phyloP scores from a whole-genome alignment of 2,329 filamentous ascomycete genomes.

The Metarhizium sp. region DNA sequence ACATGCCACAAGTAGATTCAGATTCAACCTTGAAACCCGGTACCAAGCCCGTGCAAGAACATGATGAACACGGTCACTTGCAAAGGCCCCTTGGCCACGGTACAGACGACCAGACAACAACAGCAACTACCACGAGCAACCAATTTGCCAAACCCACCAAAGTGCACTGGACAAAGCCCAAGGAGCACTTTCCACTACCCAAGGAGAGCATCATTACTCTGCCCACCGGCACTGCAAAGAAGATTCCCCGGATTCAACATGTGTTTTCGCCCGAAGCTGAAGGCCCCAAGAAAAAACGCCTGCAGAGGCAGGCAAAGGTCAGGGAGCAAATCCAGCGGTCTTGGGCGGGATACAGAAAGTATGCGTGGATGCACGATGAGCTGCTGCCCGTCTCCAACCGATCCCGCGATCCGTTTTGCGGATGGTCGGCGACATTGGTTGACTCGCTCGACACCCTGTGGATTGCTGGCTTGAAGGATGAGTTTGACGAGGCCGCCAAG shows the following conservation, averaged over 20 bases:
- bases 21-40: no score
- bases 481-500: constrained; percentile 70
- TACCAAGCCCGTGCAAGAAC: no score
- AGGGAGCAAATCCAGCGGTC: constrained; percentile 66
- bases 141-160: constrained; percentile 8
- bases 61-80: background rate
- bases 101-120: constrained; percentile 4
- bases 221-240: constrained; percentile 59
- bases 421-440: constrained; percentile 82
- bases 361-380: constrained; percentile 84
- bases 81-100: constrained; percentile 17
- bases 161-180: constrained; percentile 64
- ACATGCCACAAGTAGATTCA: no score
- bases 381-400: constrained; percentile 60
- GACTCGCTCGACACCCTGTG: constrained; percentile 76
- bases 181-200: constrained; percentile 70
- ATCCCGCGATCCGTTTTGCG: constrained; percentile 74
- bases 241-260: constrained; percentile 70
- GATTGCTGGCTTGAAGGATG: constrained; percentile 72
- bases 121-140: background rate
- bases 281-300: constrained; percentile 49
- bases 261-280: constrained; percentile 58
- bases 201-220: constrained; percentile 62
- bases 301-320: constrained; percentile 55
- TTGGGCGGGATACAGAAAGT: constrained; percentile 72